Percentiles rank a stretch among this genome's conserved stretches.
Conservation (phyloP, 805 yeast genomes). For the Lipomyces lipofer region DNA sequence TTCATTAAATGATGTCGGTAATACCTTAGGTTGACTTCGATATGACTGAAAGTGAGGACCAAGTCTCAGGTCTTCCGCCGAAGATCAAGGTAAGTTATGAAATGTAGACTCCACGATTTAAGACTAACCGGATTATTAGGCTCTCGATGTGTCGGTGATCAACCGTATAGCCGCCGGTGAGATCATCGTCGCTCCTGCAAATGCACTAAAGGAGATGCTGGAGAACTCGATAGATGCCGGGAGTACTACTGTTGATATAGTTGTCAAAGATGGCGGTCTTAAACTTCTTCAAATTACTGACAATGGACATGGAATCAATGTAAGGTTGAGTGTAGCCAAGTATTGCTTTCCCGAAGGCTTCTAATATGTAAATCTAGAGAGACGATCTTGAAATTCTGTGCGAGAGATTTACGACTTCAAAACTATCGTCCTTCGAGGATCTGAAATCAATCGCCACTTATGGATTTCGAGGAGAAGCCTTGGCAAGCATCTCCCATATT, state of each 20-base stretch:
- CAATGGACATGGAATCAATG: conserved; percentile 77
- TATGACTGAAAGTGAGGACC: no score
- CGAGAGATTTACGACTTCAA: conserved; percentile 90
- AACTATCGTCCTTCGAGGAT: conserved; percentile 73
- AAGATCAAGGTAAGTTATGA: conserved; percentile 21
- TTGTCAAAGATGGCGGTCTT: conserved; percentile 90
- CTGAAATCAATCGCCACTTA: conserved; percentile 69
- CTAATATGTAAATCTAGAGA: conserved; percentile 36
- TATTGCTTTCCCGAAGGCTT: not conserved
- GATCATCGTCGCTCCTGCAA: conserved; percentile 88
- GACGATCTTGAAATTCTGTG: conserved; percentile 81
- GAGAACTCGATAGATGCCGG: conserved; percentile 92
- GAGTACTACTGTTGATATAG: conserved; percentile 69
- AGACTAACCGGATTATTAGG: conserved; percentile 33
- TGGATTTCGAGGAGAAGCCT: conserved; percentile 96
- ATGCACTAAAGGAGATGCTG: conserved; percentile 88
- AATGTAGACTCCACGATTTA: not conserved
- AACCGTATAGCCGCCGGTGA: conserved; percentile 97
- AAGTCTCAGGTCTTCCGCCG: conserved; percentile 3
- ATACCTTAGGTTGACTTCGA: no score
- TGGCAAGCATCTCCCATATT: conserved; percentile 90
- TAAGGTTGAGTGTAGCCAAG: conserved; percentile 3
- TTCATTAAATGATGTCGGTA: no score
- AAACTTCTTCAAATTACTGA: conserved; percentile 85
- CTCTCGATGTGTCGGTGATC: conserved; percentile 70